Conservation (phyloP, 345 rosid genomes). For the Ceriops zippeliana region DNA sequence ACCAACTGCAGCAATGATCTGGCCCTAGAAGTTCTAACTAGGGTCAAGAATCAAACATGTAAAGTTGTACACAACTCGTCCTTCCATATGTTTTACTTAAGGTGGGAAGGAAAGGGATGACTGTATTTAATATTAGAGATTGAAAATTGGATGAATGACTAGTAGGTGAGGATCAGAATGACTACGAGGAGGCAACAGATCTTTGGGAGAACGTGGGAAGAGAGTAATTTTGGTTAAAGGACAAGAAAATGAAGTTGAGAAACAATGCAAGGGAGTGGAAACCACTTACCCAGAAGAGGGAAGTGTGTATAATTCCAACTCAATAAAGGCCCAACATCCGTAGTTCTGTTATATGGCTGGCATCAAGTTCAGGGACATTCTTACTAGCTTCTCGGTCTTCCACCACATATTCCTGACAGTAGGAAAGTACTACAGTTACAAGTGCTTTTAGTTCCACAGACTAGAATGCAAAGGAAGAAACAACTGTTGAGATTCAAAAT, state of each 20-base stretch:
- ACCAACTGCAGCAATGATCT: too few relatives aligned
- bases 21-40: too few relatives aligned
- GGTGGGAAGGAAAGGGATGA: too few relatives aligned
- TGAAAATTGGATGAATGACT: too few relatives aligned
- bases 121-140: too few relatives aligned
- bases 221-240: neutral
- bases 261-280: neutral
- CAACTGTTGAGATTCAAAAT: neutral
- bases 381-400: constrained; percentile 78
- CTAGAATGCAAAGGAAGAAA: neutral
- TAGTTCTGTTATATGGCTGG: constrained; percentile 80
- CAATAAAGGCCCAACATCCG: constrained; percentile 84
- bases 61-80: too few relatives aligned
- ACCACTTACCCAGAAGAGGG: constrained; percentile 27
- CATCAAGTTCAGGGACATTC: constrained; percentile 77
- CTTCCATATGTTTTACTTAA: too few relatives aligned
- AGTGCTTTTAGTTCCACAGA: neutral
- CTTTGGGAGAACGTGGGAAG: neutral
- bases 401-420: constrained; percentile 80
- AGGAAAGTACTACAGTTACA: neutral
- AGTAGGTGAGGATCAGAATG: too few relatives aligned
- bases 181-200: too few relatives aligned
- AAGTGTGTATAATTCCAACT: constrained; percentile 20
- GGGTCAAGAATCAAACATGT: too few relatives aligned
- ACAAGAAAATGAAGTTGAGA: neutral